Evolutionary conservation across 495 filamentous ascomycete species (phyloP), one percentile per base, ranked within the genome.

Genomic region (Letharia columbiana): DNA sequence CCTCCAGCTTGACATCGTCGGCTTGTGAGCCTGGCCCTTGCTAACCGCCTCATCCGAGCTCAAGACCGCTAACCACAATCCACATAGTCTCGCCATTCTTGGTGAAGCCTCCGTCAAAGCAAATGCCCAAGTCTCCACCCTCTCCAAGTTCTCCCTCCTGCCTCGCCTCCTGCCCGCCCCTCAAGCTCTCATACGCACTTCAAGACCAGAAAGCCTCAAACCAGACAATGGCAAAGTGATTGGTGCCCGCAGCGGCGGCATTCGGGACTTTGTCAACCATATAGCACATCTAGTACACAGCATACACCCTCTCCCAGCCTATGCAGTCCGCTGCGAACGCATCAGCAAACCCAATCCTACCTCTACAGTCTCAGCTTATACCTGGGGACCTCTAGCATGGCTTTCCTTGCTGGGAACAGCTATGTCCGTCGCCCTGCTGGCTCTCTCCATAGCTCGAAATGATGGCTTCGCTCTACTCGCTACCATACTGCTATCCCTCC

Each of bases 121-220:
- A 61, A 68, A 75, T 49, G 64, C 75, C 66, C 75, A 77, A 63
- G 76, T 71, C 65, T 72, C 76, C 5, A 70, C 72, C 1, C 76
- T 77, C 31, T 71, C 73, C 70, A 68, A 72, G 8, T 67, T 75
- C 68, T 67, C 68, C 39, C 70, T 72, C 45, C 68, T 72, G 10
- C 87, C 87, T 41, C 85, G 86, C 59, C 82, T 89, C 54, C 79
- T 89, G 40, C 87, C 87, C 37, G 87, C 87, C 6, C 87, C 87
- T 23, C 86, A 89, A 73, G 82, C 83, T 41, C 78, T 89, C 37
- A 73, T 88, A 45, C 79, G 83, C 56, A 79, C 84, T 12, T 72
- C 78, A 6, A 82, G 87, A 2, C 86, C 84, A 6, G 74, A 76
- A 66, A 82, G 85, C 56, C 66, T 72, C 13, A 57, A 65, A 31